These are phyloP conservation scores for Diddensiella transvaalensis DNA, from an alignment of 805 yeast species.

Conservation along the genomic window DNA sequence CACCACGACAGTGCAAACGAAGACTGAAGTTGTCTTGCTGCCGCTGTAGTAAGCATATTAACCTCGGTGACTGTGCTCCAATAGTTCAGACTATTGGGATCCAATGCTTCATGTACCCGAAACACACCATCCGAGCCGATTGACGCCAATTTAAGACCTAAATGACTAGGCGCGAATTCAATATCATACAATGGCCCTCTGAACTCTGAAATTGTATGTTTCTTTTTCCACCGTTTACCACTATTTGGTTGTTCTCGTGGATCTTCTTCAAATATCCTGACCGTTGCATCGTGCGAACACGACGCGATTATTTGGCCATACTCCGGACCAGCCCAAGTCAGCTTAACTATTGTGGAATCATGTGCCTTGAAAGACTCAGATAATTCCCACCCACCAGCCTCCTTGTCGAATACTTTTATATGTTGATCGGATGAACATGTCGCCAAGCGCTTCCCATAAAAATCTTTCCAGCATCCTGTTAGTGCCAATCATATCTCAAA, in stretches of 20 bases:
- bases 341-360: constrained; percentile 76
- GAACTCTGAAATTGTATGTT: constrained; percentile 78
- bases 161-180: constrained; percentile 81
- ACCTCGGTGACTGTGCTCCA: constrained; percentile 80
- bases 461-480: constrained; percentile 52
- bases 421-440: constrained; percentile 95
- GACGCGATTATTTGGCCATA: constrained; percentile 83
- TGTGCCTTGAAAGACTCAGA: constrained; percentile 95
- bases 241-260: constrained; percentile 69
- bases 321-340: constrained; percentile 94
- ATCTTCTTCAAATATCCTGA: constrained; percentile 88
- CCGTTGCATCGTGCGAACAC: constrained; percentile 85
- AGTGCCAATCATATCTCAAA: too few species aligned
- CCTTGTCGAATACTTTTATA: constrained; percentile 76
- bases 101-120: constrained; percentile 81
- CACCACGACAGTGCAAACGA: constrained; percentile 89
- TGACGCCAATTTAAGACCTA: constrained; percentile 78
- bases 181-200: constrained; percentile 86
- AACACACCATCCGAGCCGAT: constrained; percentile 87
- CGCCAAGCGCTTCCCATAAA: constrained; percentile 87
- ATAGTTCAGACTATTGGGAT: constrained; percentile 78
- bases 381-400: constrained; percentile 59
- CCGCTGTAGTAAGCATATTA: constrained; percentile 56
- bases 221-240: constrained; percentile 79
- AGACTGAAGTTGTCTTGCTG: constrained; percentile 77